Evolutionary conservation across 192 early-diverging fungal genomes (phyloP), one percentile per base, ranked within the genome.

Genomic region (Phlyctochytrium planicorne): DNA sequence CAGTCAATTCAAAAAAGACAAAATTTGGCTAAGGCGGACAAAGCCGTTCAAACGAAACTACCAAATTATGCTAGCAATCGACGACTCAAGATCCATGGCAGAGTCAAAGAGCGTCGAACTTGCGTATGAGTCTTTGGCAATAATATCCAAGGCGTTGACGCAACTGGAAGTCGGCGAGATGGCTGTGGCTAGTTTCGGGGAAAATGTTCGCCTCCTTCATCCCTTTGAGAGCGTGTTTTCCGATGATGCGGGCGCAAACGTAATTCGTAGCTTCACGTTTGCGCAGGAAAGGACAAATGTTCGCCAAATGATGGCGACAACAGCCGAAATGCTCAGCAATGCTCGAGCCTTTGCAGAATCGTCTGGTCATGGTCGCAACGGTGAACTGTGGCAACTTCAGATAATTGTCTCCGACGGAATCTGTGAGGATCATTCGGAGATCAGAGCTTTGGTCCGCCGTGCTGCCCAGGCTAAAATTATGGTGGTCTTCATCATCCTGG

Each of bases 1-100:
- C 4, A 91, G 88, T 40, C 90, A 96, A 74, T 99, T 96, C 86
- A 97, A 95, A 80, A 99, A 99, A 80, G 97, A 99, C 80, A 99
- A 99, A 83, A 99, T 99, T 69, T 99, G 97, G 97, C 78, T 99
- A 63, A 87, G 95, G 6, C 88, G 97, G 53, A 98, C 96, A 25
- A 96, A 96, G 76, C 96, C 95, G 23, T 92, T 90, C 68, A 95
- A 97, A 69, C 87, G 97, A 55, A 91, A 92, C 66, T 99, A 99
- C 81, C 96, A 99, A 78, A 91, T 99, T 40, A 93, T 99, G 91
- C 89, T 99, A 30, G 84, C 96, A 2, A 87, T 99, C 34, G 97
- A 99, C 73, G 96, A 99, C 76, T 97, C 95, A 55, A 89, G 89
- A 65, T 99, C 97, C 33, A 99, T 99, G 97, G 88, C 91, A 27